Base-by-base conservation (phyloP, 2,329 filamentous ascomycete species). In the Magnaporthiopsis rhizophila region DNA sequence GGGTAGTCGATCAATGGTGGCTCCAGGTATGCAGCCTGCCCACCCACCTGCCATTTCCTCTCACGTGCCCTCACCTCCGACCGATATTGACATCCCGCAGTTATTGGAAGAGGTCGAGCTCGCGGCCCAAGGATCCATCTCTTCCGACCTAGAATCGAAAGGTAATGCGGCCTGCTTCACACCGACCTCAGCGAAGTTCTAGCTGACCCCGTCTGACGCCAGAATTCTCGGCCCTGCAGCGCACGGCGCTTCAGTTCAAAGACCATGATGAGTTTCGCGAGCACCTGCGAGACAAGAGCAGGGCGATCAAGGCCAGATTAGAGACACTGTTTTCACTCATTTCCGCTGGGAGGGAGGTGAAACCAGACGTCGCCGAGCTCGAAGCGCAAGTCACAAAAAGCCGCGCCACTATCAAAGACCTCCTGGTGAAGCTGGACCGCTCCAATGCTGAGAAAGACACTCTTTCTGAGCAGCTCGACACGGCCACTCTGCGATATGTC, bases 1-100 rank as follows among this genome's bases (percentile, higher is more conserved):
- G 94, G 72, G 85, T 92, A 68, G 88, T 97, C 70, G 93, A 99
- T 80, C 85, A 87, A 67, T 99, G 95, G 95, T 96, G 95, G 79
- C 86, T 90, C 73, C 94, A 99, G 86, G 92, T 96, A 71, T 64
- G 67, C 60, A 78, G 56, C 32, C n/a, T 61, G 58, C 45, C 65
- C 38, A 63, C 45, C 65, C 38, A 62, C 30, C 60, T 61, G 9
- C 66, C 61, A 66, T 28, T 50, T n/a, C 24, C 9, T n/a, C 59
- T 21, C 34, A 45, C 18, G 59, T 45, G 59, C 30, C 45, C 9
- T 60, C 63, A 56, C 45, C 67, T 28, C 53, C 30, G 45, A 61
- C 34, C 30, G 18, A 24, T 66, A 65, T 72, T 74, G 66, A 75
- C 68, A 60, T 59, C 64, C 61, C 60, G 45, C 70, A 89, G 85